Evolutionary conservation across 208 protist genomes (phyloP).

Genomic region (Leishmania braziliensis): DNA sequence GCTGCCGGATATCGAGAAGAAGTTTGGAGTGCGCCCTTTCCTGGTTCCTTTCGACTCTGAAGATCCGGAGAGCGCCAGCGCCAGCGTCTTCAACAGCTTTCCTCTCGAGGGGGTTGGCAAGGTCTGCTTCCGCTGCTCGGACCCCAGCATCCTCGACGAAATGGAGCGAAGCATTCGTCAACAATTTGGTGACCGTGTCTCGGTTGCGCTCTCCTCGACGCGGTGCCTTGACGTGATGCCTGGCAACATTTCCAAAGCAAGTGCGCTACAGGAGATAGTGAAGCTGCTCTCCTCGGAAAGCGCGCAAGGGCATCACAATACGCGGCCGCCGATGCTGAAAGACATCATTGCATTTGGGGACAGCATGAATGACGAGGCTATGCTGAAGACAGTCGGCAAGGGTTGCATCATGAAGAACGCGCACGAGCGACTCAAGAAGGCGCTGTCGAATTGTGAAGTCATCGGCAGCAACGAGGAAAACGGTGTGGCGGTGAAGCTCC

Average conservation of each 20-base stretch:
- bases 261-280: slow-evolving; percentile 23
- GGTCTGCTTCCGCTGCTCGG: slow-evolving; percentile 60
- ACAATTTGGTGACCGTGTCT: slow-evolving; percentile 46
- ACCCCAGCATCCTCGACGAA: slow-evolving; percentile 35
- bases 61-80: slow-evolving; percentile 21
- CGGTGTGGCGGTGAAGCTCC: slow-evolving; percentile 72
- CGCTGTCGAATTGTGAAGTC: slow-evolving; percentile 37
- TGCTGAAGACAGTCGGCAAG: slow-evolving; percentile 51
- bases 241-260: slow-evolving; percentile 57
- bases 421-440: slow-evolving; percentile 32
- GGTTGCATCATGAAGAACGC: slow-evolving; percentile 68
- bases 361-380: slow-evolving; percentile 69
- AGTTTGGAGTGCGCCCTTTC: slow-evolving; percentile 61
- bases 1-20: slow-evolving; percentile 43
- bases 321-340: slow-evolving; percentile 7
- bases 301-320: too few species aligned
- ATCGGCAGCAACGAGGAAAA: slow-evolving; percentile 58
- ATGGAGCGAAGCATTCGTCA: slow-evolving; percentile 47
- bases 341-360: slow-evolving; percentile 69
- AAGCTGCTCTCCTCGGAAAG: too few species aligned
- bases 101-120: slow-evolving; percentile 59
- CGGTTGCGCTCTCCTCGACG: slow-evolving; percentile 57
- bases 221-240: slow-evolving; percentile 68
- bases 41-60: slow-evolving; percentile 40
- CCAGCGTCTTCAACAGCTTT: slow-evolving; percentile 20